Percentiles rank a stretch among this genome's conserved stretches.
phyloP scores from a whole-genome alignment of 2,329 filamentous ascomycete species.

The Aspergillus quadrilineatus region DNA sequence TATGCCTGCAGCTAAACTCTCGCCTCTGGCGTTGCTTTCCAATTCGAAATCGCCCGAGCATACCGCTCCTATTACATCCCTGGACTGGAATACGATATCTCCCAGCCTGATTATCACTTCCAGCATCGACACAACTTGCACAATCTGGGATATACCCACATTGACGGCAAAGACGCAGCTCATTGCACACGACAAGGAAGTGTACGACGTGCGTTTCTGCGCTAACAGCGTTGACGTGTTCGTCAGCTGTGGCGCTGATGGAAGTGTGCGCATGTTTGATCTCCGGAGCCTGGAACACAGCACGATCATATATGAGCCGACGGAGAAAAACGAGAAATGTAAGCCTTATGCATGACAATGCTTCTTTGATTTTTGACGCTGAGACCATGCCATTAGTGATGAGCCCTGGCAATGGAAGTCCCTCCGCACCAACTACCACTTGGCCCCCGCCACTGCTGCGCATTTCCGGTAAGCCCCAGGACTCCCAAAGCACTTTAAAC shows the following conservation, averaged over 20 bases:
- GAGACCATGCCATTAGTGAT: slow-evolving; percentile 35
- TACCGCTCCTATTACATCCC: slow-evolving; percentile 89
- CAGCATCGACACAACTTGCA: slow-evolving; percentile 98
- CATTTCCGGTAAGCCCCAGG: slow-evolving; percentile 39
- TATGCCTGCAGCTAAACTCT: slow-evolving; percentile 73
- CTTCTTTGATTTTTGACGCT: not conserved
- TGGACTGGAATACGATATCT: slow-evolving; percentile 97
- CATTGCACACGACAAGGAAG: slow-evolving; percentile 98
- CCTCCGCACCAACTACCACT: slow-evolving; percentile 64
- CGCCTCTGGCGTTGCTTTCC: slow-evolving; percentile 85
- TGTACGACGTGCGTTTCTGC: slow-evolving; percentile 97
- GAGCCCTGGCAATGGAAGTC: slow-evolving; percentile 60
- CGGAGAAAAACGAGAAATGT: slow-evolving; percentile 75
- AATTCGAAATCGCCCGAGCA: slow-evolving; percentile 99
- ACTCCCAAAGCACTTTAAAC: not conserved
- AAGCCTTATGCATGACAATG: slow-evolving; percentile 24
- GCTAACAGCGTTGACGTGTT: slow-evolving; percentile 98
- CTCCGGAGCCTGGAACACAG: slow-evolving; percentile 93
- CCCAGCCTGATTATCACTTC: slow-evolving; percentile 98
- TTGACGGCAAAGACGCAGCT: slow-evolving; percentile 96
- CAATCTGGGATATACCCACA: slow-evolving; percentile 98
- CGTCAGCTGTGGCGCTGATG: slow-evolving; percentile 94
- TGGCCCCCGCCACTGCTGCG: slow-evolving; percentile 60
- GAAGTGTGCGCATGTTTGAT: slow-evolving; percentile 98
- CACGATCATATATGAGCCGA: slow-evolving; percentile 98